Base-by-base conservation (phyloP, 2,329 filamentous ascomycete species). In the Corynespora cassiicola region DNA sequence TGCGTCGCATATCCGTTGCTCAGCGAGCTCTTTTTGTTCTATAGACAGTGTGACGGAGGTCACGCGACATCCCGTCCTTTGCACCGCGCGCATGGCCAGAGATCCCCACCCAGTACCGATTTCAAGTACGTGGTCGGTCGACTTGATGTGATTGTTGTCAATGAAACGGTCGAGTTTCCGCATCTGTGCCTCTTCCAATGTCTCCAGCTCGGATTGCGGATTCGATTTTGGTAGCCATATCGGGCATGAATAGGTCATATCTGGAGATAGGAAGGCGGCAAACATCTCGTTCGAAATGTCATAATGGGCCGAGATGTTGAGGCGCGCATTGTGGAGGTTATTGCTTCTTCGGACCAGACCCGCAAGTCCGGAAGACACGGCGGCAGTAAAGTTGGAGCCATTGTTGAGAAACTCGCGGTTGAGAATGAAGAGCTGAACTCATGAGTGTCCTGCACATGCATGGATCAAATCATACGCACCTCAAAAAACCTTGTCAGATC, bases 271-370 rank as follows among this genome's bases (percentile, higher is more conserved):
- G 50, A 88, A 88, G 0, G 85, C 83, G 5, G 84, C 82, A 54
- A 89, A 88, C 82, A 88, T 87, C 41, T 84, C 82, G 56, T 89
- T 89, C 49, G 81, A 84, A 46, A 88, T 86, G 54, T 90, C 86
- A 61, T 90, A 90, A 50, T 90, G 86, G 4, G 85, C 84, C 2
- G 79, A 79, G 35, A 87, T 82, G 58, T 90, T 88, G 27, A 87
- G 71, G 8, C 56, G 58, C 8, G 84, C 79, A 40, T 74, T 76
- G 37, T 69, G 67, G 11, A 76, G 68, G 35, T 72, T 75, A 55
- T 76, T 75, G 28, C 69, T 74, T 28, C 68, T 63, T 31, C 73
- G 63, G 10, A 74, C 50, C 22, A 87, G 60, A 31, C 77, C 79
- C 3, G 81, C 78, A 25, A 87, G 63, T 3, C 79, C 76, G 5